Conservation (phyloP, 176 grass and related monocot genomes). For the Ensete glaucum region DNA sequence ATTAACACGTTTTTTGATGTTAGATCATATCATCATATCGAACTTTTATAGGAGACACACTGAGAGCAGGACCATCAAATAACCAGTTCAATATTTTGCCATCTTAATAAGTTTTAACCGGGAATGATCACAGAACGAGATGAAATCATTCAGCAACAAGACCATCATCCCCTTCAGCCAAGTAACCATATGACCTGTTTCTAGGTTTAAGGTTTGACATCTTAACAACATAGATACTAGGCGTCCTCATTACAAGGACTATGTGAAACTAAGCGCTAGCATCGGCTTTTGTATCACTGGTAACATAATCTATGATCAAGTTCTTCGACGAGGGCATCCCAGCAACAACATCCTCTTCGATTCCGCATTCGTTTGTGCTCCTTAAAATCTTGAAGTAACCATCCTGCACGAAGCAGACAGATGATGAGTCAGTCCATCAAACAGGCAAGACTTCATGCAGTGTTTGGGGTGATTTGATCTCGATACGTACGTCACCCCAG, state of each 20-base stretch:
- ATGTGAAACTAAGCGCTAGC: conserved; percentile 21
- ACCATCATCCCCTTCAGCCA: not conserved
- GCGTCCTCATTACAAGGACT: not conserved
- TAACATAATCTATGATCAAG: conserved; percentile 15
- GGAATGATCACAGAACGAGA: not conserved
- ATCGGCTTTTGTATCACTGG: not conserved
- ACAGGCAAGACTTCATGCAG: no score
- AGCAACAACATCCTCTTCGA: conserved; percentile 62
- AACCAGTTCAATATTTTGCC: not conserved
- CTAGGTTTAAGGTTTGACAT: not conserved
- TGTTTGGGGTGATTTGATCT: not conserved
- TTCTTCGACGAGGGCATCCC: conserved; percentile 79
- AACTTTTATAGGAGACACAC: no score
- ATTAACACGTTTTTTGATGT: no score
- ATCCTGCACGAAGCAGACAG: conserved; percentile 34
- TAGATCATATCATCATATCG: no score
- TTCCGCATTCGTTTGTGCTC: conserved; percentile 72
- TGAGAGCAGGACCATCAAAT: no score
- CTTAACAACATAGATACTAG: not conserved
- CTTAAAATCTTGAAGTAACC: conserved; percentile 89
- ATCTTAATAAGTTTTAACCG: not conserved
- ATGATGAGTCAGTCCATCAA: conserved; percentile 1
- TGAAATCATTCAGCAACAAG: not conserved
- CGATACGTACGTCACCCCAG: conserved; percentile 85
- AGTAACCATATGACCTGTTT: not conserved